These are phyloP conservation scores for Novymonas esmeraldas DNA, from an alignment of 208 protist species.

Conservation along the genomic window DNA sequence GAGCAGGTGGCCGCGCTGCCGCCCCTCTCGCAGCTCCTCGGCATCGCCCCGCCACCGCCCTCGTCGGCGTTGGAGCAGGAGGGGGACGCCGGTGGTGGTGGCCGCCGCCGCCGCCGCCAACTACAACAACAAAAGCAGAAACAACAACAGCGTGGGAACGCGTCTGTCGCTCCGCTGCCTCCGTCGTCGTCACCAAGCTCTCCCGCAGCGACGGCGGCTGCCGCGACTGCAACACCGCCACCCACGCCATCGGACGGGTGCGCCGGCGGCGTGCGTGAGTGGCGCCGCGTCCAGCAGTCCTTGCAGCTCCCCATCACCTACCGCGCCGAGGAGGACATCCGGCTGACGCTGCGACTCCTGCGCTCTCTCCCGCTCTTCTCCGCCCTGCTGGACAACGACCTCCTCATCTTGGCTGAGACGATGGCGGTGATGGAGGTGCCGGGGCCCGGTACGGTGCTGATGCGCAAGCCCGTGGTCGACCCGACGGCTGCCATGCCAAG, in stretches of 20 bases:
- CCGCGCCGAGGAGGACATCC: conserved; percentile 49
- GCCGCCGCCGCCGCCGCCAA: neutral
- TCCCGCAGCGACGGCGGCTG: too few species aligned
- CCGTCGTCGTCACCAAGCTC: too few species aligned
- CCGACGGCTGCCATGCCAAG: neutral
- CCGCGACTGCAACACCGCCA: neutral
- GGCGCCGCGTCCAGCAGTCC: conserved; percentile 50
- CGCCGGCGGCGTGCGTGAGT: conserved; percentile 23
- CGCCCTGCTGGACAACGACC: conserved; percentile 50
- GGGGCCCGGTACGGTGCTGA: conserved; percentile 22
- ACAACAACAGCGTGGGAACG: too few species aligned
- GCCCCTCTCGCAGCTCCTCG: conserved; percentile 32
- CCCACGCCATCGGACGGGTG: neutral
- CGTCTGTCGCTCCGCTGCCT: too few species aligned
- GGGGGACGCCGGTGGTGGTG: too few species aligned
- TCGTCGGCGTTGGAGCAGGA: too few species aligned
- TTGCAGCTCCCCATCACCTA: conserved; percentile 66
- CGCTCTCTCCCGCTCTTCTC: conserved; percentile 50
- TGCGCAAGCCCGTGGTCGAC: conserved; percentile 13
- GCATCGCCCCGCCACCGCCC: conserved; percentile 2
- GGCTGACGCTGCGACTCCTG: conserved; percentile 45
- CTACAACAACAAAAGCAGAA: too few species aligned
- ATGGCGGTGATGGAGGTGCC: conserved; percentile 46
- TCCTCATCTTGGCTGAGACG: conserved; percentile 49
- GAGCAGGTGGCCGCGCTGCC: conserved; percentile 43